Evolutionary conservation across 2,329 filamentous ascomycete species (phyloP).

Genomic region (Akanthomyces muscarius): DNA sequence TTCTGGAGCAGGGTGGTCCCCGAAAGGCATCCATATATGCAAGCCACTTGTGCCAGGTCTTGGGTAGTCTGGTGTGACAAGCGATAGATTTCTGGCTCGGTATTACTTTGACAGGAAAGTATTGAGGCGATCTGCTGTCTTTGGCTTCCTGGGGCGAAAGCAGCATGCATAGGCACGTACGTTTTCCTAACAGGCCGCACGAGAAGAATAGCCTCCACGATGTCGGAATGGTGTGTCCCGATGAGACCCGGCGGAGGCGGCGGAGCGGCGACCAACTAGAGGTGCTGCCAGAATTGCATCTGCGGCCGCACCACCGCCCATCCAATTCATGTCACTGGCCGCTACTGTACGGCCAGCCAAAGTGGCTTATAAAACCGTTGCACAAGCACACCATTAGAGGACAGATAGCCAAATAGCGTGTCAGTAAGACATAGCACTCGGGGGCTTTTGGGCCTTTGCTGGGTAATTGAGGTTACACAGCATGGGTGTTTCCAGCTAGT

Average conservation of each 20-base stretch:
- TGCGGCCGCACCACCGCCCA: background rate
- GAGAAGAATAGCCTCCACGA: background rate
- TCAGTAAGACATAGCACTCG: background rate
- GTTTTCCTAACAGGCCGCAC: background rate
- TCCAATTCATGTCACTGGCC: background rate
- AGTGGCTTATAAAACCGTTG: background rate
- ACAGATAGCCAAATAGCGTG: background rate
- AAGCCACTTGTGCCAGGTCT: background rate
- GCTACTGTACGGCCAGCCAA: background rate
- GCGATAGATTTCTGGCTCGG: background rate
- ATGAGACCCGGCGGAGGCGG: background rate
- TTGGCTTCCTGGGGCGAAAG: background rate
- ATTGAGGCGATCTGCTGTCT: background rate
- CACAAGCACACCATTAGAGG: background rate
- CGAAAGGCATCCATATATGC: background rate
- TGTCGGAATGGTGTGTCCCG: background rate
- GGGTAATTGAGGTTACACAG: background rate
- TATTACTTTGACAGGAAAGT: background rate
- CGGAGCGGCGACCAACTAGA: constrained; percentile 3
- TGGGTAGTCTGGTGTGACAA: background rate
- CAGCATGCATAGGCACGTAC: background rate
- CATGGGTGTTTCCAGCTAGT: background rate
- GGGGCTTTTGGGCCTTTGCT: background rate
- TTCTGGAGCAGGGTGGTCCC: background rate
- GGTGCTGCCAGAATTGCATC: background rate